These are phyloP conservation scores for Lachnellula hyalina DNA, from an alignment of 2,329 filamentous ascomycete genomes.

Conservation along the genomic window DNA sequence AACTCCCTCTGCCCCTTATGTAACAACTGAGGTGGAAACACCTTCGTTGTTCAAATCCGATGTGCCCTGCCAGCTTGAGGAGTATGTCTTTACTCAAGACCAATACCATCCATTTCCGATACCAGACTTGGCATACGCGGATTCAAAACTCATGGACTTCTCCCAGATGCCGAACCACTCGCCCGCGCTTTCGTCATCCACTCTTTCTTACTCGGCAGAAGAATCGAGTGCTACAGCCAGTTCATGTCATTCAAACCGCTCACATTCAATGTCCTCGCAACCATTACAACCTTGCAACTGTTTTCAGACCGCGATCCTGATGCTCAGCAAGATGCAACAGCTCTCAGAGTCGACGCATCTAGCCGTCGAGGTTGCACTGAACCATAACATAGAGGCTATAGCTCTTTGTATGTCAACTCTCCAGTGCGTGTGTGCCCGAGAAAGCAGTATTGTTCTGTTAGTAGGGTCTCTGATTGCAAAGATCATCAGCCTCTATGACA, in stretches of 20 bases:
- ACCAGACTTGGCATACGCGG: neutral
- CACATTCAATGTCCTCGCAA: neutral
- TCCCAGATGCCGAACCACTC: neutral
- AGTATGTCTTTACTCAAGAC: neutral
- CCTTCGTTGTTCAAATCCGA: neutral
- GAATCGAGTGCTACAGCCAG: neutral
- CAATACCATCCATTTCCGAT: neutral
- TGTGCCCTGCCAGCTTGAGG: neutral
- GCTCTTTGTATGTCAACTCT: neutral
- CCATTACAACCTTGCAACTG: neutral
- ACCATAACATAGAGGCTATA: slow-evolving; percentile 1
- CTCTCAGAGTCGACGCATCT: slow-evolving; percentile 1
- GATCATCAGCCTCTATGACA: slow-evolving; percentile 3
- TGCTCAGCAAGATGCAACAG: slow-evolving; percentile 1
- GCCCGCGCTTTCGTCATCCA: neutral
- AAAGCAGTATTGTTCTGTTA: neutral
- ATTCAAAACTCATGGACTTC: neutral
- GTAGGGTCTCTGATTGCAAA: slow-evolving; percentile 2
- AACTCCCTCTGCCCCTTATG: neutral
- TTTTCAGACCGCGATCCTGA: neutral
- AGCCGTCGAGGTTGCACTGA: neutral
- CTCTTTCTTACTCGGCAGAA: neutral
- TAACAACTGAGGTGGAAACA: neutral
- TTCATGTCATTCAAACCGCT: neutral
- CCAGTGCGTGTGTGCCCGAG: neutral